A percentile compares a stretch with the other conserved stretches of the same genome.
Conservation (phyloP, 306 rosid genomes). For the Vigna radiata region DNA sequence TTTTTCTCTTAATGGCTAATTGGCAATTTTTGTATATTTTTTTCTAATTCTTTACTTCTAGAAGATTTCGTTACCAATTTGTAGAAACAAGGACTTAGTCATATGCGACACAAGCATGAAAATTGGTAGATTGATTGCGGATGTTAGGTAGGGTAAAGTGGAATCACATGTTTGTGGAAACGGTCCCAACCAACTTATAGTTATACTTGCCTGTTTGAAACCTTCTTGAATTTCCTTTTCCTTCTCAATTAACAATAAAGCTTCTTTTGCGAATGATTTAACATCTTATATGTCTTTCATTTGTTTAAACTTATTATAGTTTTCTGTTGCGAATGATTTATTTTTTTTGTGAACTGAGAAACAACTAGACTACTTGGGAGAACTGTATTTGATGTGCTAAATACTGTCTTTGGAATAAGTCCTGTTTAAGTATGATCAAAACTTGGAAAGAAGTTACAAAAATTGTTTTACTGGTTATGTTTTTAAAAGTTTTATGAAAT, state of each 20-base stretch:
- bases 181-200: neutral
- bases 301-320: conserved; percentile 17
- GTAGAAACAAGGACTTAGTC: neutral
- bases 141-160: conserved; percentile 35
- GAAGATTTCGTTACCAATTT: conserved; percentile 1
- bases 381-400: neutral
- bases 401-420: neutral
- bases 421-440: neutral
- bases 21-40: neutral
- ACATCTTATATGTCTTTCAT: neutral
- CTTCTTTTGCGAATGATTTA: too few species aligned
- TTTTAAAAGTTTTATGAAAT: neutral
- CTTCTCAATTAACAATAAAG: conserved; percentile 12
- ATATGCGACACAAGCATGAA: conserved; percentile 21
- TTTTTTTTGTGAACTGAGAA: neutral
- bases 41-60: neutral
- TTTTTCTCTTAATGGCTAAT: neutral
- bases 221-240: neutral
- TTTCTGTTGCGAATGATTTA: neutral
- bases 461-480: conserved; percentile 18
- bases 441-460: conserved; percentile 14
- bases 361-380: neutral
- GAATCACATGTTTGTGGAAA: conserved; percentile 21
- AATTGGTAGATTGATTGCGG: conserved; percentile 12
- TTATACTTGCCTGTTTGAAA: conserved; percentile 20